Percentiles rank a stretch among this genome's conserved stretches.
phyloP scores from a whole-genome alignment of 352 stramenopile genomes.

The Globisporangium radiosum region DNA sequence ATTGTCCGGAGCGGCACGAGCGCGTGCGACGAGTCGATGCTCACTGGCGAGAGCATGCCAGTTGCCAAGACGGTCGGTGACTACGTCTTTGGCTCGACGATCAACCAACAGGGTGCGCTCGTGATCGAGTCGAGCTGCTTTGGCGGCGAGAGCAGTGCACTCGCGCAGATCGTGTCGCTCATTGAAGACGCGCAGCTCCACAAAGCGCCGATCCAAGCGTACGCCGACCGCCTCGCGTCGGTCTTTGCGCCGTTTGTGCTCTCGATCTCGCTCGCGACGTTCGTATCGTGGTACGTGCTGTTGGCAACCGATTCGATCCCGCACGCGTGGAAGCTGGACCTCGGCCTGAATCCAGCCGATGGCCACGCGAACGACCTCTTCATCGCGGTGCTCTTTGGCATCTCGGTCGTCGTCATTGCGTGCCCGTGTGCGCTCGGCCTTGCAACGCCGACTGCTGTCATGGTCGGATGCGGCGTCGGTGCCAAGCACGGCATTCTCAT shows the following conservation, averaged over 20 bases:
- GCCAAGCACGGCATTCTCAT: conserved; percentile 87
- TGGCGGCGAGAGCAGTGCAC: conserved; percentile 52
- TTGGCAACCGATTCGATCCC: conserved; percentile 44
- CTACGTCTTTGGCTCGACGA: conserved; percentile 82
- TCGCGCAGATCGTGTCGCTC: conserved; percentile 76
- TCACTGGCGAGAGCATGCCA: conserved; percentile 86
- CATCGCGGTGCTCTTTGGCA: conserved; percentile 75
- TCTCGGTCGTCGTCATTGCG: conserved; percentile 87
- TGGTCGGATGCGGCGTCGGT: conserved; percentile 84
- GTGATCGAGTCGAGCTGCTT: conserved; percentile 83
- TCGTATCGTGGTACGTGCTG: conserved; percentile 51
- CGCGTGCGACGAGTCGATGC: conserved; percentile 74
- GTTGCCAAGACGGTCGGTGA: conserved; percentile 72
- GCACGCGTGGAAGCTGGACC: conserved; percentile 37
- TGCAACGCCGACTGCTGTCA: conserved; percentile 80
- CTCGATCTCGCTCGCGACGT: conserved; percentile 44
- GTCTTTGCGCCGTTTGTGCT: conserved; percentile 70
- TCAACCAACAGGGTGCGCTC: conserved; percentile 77
- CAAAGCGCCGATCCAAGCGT: conserved; percentile 85
- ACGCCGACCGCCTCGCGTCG: conserved; percentile 61
- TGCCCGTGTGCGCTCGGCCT: conserved; percentile 82
- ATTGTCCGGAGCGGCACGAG: conserved; percentile 65
- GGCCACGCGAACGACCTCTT: conserved; percentile 64
- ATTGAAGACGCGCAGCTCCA: conserved; percentile 85
- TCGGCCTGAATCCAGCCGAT: conserved; percentile 39